A percentile compares a stretch with the other conserved stretches of the same genome.
Conservation (phyloP, 768 basidiomycete species). For the Auricularia cornea region DNA sequence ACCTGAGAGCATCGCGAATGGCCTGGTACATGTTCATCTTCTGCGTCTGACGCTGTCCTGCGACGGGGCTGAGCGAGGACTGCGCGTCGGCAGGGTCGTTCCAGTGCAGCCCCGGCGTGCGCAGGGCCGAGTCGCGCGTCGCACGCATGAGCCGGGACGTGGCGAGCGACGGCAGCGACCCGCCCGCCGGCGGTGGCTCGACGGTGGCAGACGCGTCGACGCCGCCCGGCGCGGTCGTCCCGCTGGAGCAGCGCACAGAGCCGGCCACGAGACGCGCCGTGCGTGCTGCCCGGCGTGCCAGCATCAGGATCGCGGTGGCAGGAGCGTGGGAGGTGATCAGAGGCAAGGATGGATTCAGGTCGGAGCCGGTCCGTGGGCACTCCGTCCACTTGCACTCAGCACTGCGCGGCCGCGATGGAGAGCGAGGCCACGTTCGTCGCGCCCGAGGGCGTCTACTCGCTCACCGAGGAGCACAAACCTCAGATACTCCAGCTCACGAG, state of each 20-base stretch:
- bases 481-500: slow-evolving; percentile 32
- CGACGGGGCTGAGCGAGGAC: slow-evolving; percentile 36
- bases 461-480: slow-evolving; percentile 80
- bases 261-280: slow-evolving; percentile 21
- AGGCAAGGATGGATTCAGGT: neutral
- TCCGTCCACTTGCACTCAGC: neutral
- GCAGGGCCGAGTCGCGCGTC: slow-evolving; percentile 62
- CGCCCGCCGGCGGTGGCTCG: slow-evolving; percentile 70
- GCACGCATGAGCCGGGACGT: slow-evolving; percentile 55
- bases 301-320: too few species aligned
- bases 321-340: neutral
- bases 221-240: slow-evolving; percentile 17
- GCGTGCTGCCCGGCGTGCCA: slow-evolving; percentile 11
- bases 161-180: slow-evolving; percentile 65
- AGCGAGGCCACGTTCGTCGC: slow-evolving; percentile 80
- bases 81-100: slow-evolving; percentile 46
- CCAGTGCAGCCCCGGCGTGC: slow-evolving; percentile 68
- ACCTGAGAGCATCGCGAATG: slow-evolving; percentile 85
- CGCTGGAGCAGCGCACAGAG: neutral
- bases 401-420: too few species aligned
- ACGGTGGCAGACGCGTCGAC: slow-evolving; percentile 44
- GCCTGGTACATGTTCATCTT: slow-evolving; percentile 97
- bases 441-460: slow-evolving; percentile 83
- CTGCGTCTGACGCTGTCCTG: slow-evolving; percentile 73
- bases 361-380: neutral